phyloP scores from a whole-genome alignment of 345 rosid genomes.

The Lepidium didymum region DNA sequence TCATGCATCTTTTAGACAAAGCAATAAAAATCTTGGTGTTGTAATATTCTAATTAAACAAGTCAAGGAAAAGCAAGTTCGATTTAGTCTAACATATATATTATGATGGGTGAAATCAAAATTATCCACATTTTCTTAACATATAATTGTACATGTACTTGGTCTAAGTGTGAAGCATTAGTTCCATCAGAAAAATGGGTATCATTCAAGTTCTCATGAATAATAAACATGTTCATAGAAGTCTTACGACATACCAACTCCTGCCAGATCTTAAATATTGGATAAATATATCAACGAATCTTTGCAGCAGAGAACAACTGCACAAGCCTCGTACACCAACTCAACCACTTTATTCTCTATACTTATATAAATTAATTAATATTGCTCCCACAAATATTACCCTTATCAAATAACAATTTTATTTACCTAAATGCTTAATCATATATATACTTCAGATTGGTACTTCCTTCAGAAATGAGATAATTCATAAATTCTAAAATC shows the following conservation, averaged over 20 bases:
- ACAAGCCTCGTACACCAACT: background rate
- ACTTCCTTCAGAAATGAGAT: background rate
- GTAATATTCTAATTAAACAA: no score
- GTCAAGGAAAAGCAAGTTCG: no score
- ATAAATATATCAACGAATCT: background rate
- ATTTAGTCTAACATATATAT: background rate
- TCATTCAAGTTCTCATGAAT: background rate
- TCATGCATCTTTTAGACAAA: background rate
- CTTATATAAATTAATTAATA: no score
- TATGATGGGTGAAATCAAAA: background rate
- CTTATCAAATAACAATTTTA: background rate
- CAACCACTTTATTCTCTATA: background rate
- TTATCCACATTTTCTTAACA: background rate
- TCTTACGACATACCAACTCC: background rate
- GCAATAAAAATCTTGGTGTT: background rate
- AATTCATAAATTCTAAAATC: background rate
- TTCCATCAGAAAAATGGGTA: background rate
- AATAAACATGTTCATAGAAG: background rate
- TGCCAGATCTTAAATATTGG: background rate
- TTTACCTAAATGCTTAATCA: background rate
- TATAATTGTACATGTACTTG: background rate
- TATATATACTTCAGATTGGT: background rate
- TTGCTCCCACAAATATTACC: background rate
- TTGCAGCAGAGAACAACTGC: background rate
- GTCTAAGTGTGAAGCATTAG: background rate